These are phyloP conservation scores for Hymenoscyphus linearis DNA, from an alignment of 2,329 filamentous ascomycete genomes.

Conservation along the genomic window DNA sequence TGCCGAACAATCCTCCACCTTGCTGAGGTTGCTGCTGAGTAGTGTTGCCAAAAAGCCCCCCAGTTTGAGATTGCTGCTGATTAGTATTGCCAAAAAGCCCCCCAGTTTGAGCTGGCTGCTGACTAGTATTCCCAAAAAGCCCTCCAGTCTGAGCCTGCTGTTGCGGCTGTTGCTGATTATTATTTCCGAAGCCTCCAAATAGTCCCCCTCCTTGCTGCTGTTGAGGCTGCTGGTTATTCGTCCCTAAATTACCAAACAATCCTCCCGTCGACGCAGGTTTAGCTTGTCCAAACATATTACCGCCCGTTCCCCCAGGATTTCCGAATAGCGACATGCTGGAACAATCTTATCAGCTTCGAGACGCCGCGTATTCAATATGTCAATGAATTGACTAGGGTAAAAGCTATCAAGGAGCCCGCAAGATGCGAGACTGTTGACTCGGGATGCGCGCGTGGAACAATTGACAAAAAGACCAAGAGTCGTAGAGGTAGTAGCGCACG, in stretches of 20 bases:
- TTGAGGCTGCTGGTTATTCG: constrained; percentile 18
- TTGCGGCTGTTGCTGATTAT: constrained; percentile 22
- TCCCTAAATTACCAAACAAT: constrained; percentile 16
- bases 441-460: neutral
- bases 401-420: neutral
- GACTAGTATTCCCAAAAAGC: constrained; percentile 17
- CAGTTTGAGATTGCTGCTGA: constrained; percentile 19
- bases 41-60: constrained; percentile 17
- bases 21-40: constrained; percentile 26
- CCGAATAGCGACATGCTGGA: constrained; percentile 13
- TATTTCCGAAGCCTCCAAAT: constrained; percentile 35
- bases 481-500: neutral
- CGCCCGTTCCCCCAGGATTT: constrained; percentile 12
- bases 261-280: constrained; percentile 16
- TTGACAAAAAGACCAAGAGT: neutral
- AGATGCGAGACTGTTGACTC: neutral
- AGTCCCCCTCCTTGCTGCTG: constrained; percentile 29
- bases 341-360: neutral
- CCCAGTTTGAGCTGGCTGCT: constrained; percentile 16
- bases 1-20: constrained; percentile 24
- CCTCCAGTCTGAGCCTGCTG: constrained; percentile 25
- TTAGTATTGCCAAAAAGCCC: constrained; percentile 17
- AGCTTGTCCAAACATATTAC: constrained; percentile 26
- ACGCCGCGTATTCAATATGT: neutral
- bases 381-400: neutral